A percentile compares a stretch with the other conserved stretches of the same genome.
These are phyloP conservation scores for Ascoidea asiatica DNA, from an alignment of 805 yeast species.

Conservation along the genomic window DNA sequence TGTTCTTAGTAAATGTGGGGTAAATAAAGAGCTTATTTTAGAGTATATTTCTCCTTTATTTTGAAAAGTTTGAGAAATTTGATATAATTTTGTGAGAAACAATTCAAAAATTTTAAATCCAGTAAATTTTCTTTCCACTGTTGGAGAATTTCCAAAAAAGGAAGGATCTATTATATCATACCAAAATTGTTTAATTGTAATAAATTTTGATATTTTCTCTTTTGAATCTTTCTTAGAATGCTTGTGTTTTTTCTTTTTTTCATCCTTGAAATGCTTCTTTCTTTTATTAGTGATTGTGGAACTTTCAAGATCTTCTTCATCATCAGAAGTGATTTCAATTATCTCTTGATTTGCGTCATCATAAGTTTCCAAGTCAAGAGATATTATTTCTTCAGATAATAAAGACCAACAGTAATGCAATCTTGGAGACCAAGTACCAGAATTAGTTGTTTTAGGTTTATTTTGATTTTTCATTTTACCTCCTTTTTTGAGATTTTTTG, in stretches of 20 bases:
- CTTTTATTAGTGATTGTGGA: constrained; percentile 18
- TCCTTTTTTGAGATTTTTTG: too few relatives aligned
- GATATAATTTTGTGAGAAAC: constrained; percentile 22
- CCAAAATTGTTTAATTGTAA: constrained; percentile 61
- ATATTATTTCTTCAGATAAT: constrained; percentile 30
- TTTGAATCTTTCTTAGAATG: constrained; percentile 4
- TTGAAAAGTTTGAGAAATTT: constrained; percentile 4
- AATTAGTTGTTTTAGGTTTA: constrained; percentile 30
- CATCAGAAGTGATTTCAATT: constrained; percentile 4
- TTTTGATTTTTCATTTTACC: constrained; percentile 6
- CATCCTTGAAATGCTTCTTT: constrained; percentile 20
- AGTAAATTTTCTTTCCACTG: constrained; percentile 76
- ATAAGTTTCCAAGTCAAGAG: constrained; percentile 2
- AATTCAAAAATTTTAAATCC: constrained; percentile 65
- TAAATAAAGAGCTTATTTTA: constrained; percentile 22
- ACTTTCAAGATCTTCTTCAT: constrained; percentile 12
- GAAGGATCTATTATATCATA: constrained; percentile 65
- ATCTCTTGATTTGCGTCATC: constrained; percentile 7
- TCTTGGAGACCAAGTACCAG: constrained; percentile 62
- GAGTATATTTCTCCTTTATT: background rate
- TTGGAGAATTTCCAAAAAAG: constrained; percentile 61
- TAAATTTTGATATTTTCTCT: too few relatives aligned
- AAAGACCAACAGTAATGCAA: constrained; percentile 68
- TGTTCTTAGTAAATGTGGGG: constrained; percentile 57
- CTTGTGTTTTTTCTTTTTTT: constrained; percentile 12